Evolutionary conservation across 2,329 filamentous ascomycete species (phyloP).

Genomic region (Cyanodermella asteris): DNA sequence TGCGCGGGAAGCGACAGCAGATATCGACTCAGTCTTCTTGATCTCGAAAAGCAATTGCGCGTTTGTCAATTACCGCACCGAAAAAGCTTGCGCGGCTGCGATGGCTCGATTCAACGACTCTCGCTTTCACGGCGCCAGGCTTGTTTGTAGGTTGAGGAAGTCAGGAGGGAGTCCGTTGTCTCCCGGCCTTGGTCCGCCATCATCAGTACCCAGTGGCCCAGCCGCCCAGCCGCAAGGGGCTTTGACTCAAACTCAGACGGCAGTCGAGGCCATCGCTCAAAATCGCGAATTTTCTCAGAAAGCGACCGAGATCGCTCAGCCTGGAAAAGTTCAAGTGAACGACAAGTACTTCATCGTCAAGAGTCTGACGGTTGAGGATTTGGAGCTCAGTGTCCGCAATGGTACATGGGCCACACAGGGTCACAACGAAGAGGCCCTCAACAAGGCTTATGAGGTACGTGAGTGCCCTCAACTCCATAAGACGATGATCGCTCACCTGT

Average conservation of each 20-base stretch:
- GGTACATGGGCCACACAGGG: constrained; percentile 87
- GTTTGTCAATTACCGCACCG: constrained; percentile 84
- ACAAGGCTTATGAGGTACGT: constrained; percentile 58
- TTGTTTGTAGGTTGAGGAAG: constrained; percentile 63
- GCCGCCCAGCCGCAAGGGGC: constrained; percentile 20
- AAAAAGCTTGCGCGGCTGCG: constrained; percentile 50
- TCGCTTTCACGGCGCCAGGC: constrained; percentile 60
- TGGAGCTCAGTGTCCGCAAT: constrained; percentile 70
- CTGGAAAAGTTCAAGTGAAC: constrained; percentile 8
- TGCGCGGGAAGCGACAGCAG: constrained; percentile 48
- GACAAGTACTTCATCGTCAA: constrained; percentile 86
- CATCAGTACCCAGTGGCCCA: constrained; percentile 36
- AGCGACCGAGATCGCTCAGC: constrained; percentile 6
- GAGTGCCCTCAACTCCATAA: not conserved
- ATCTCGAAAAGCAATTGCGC: constrained; percentile 96
- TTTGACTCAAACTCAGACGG: constrained; percentile 7
- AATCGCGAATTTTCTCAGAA: constrained; percentile 4
- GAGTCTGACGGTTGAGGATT: constrained; percentile 72
- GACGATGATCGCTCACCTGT: constrained; percentile 1
- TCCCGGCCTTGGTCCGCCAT: constrained; percentile 12
- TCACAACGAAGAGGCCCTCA: constrained; percentile 72
- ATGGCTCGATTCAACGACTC: constrained; percentile 79
- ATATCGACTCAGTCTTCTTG: constrained; percentile 74
- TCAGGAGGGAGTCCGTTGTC: constrained; percentile 22
- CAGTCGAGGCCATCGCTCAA: constrained; percentile 5